Evolutionary conservation across 2,329 filamentous ascomycete species (phyloP).

Genomic region (Didymella lethalis): DNA sequence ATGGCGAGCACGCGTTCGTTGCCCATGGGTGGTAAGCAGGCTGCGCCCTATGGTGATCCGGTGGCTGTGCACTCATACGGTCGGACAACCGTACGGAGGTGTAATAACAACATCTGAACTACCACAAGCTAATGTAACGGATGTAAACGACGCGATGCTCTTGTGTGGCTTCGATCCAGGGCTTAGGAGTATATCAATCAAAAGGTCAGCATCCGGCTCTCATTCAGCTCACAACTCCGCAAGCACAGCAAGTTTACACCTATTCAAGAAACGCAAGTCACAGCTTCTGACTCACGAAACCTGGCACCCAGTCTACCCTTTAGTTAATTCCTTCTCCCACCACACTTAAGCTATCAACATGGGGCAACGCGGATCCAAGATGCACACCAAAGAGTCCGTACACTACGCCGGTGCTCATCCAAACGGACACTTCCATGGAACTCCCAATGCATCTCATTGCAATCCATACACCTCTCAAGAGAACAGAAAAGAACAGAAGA

Average conservation of each 20-base stretch:
- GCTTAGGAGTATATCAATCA: background rate
- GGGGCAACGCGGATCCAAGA: conserved; percentile 14
- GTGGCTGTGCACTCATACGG: conserved; percentile 12
- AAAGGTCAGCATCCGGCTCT: too few species aligned
- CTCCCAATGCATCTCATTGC: background rate
- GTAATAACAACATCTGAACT: background rate
- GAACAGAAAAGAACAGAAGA: background rate
- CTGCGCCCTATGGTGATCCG: conserved; percentile 1
- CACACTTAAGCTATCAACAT: background rate
- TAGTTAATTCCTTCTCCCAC: too few species aligned
- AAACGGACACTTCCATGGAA: background rate
- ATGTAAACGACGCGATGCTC: background rate
- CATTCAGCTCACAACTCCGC: background rate
- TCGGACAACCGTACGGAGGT: background rate
- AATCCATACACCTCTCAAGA: background rate
- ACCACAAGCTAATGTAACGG: background rate
- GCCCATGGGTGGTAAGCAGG: background rate
- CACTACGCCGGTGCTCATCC: background rate
- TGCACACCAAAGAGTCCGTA: background rate
- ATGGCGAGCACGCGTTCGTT: background rate
- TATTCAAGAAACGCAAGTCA: background rate
- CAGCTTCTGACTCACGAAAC: background rate
- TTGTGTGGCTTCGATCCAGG: background rate
- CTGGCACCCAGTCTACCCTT: background rate
- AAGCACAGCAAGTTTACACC: background rate